Conservation (phyloP, 768 basidiomycete species). For the Mrakia frigida region DNA sequence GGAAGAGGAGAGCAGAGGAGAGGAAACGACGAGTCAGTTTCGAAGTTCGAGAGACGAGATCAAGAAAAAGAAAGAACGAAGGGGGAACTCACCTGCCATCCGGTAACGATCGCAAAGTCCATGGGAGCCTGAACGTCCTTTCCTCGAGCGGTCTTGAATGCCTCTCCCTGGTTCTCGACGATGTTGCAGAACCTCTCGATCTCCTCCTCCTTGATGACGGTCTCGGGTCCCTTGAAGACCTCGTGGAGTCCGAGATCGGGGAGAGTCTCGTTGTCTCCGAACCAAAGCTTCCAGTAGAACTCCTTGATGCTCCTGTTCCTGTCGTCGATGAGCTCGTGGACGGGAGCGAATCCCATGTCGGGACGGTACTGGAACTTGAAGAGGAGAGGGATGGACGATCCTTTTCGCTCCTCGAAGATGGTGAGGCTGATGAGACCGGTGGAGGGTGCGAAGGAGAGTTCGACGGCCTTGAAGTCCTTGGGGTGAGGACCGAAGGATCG, state of each 20-base stretch:
- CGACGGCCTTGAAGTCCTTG: constrained; percentile 71
- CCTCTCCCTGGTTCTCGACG: constrained; percentile 86
- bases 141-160: constrained; percentile 73
- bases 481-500: constrained; percentile 74
- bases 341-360: constrained; percentile 79
- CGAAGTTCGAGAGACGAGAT: not conserved
- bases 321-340: constrained; percentile 77
- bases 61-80: constrained; percentile 1
- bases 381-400: constrained; percentile 67
- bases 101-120: constrained; percentile 97
- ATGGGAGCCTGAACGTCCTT: constrained; percentile 79
- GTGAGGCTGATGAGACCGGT: constrained; percentile 62
- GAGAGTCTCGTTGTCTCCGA: constrained; percentile 73
- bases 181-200: constrained; percentile 88
- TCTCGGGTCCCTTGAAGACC: constrained; percentile 78
- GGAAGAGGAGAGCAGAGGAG: not conserved
- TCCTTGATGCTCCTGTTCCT: constrained; percentile 85
- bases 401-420: constrained; percentile 75
- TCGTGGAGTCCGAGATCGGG: constrained; percentile 74
- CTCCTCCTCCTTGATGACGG: constrained; percentile 60
- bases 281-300: constrained; percentile 99
- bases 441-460: constrained; percentile 58
- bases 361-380: constrained; percentile 84
- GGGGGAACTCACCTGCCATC: constrained; percentile 76
- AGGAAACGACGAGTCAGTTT: not conserved